phyloP scores from a whole-genome alignment of 106 monocot species.

The Amphibolis antarctica region DNA sequence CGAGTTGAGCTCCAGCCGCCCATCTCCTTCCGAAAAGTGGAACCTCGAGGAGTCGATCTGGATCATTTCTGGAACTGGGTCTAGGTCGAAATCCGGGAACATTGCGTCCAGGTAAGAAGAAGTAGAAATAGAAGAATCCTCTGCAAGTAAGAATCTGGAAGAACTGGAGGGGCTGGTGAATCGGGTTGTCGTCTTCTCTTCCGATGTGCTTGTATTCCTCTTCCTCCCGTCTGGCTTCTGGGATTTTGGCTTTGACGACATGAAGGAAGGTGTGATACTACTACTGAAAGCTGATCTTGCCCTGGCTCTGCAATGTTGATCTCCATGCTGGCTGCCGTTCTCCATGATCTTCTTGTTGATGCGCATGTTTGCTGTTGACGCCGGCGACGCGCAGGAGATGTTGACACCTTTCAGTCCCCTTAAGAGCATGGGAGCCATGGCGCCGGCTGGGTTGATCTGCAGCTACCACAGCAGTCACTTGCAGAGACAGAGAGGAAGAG shows the following conservation, averaged over 20 bases:
- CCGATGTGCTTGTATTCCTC: neutral
- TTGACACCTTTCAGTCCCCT: constrained; percentile 46
- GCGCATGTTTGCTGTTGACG: constrained; percentile 52
- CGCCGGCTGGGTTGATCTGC: neutral
- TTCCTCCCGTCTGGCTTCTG: constrained; percentile 16
- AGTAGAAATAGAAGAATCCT: neutral
- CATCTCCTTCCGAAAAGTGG: constrained; percentile 11
- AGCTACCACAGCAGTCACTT: neutral
- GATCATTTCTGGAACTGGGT: constrained; percentile 1
- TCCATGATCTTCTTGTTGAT: constrained; percentile 33
- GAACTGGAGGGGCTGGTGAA: constrained; percentile 46
- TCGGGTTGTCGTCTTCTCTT: neutral
- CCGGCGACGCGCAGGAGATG: constrained; percentile 60
- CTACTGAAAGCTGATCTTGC: constrained; percentile 2
- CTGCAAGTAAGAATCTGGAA: constrained; percentile 43
- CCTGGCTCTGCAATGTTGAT: no score
- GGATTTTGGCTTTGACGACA: constrained; percentile 1
- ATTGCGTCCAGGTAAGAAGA: constrained; percentile 16
- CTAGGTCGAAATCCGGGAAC: constrained; percentile 12
- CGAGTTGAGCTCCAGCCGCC: constrained; percentile 1
- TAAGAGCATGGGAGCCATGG: constrained; percentile 61
- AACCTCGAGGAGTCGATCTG: constrained; percentile 12
- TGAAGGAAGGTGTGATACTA: neutral
- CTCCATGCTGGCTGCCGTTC: no score
- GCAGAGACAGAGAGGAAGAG: no score